phyloP scores from a whole-genome alignment of 2,329 filamentous ascomycete species.

The Plectosphaerella sp. region DNA sequence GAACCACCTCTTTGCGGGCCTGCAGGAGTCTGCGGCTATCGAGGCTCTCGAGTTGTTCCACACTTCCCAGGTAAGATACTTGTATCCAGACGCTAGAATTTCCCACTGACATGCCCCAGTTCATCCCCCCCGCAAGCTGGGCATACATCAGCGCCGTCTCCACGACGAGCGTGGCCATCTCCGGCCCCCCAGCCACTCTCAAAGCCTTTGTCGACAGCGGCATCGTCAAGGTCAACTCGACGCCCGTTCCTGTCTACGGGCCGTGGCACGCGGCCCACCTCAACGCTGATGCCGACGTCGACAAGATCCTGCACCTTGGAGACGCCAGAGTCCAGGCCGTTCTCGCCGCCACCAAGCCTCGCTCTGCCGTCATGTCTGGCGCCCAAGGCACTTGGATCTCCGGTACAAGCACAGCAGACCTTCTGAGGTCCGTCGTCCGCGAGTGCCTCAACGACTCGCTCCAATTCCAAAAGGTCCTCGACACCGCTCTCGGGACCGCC shows the following conservation, averaged over 20 bases:
- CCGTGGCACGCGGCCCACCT: constrained; percentile 54
- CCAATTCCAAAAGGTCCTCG: constrained; percentile 41
- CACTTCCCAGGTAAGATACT: too few species aligned
- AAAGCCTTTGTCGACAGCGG: constrained; percentile 34
- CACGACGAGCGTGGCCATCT: constrained; percentile 44
- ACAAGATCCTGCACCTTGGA: constrained; percentile 39
- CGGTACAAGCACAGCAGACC: constrained; percentile 32
- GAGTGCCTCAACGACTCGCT: constrained; percentile 48
- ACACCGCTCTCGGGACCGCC: constrained; percentile 39
- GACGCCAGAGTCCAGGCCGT: constrained; percentile 31
- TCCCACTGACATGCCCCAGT: constrained; percentile 21
- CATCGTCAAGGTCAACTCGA: constrained; percentile 34
- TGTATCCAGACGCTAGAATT: too few species aligned
- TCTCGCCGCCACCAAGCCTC: constrained; percentile 36
- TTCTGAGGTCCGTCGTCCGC: constrained; percentile 37
- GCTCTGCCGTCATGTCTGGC: constrained; percentile 46
- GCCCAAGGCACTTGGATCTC: constrained; percentile 38
- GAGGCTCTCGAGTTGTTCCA: constrained; percentile 54
- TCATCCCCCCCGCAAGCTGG: constrained; percentile 37
- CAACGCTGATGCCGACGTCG: constrained; percentile 38
- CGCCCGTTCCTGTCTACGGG: constrained; percentile 48
- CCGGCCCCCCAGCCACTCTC: constrained; percentile 47
- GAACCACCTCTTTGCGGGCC: constrained; percentile 61
- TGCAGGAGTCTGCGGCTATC: constrained; percentile 45
- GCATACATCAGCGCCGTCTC: constrained; percentile 52